Base-by-base conservation (phyloP, 108 stramenopile genomes). In the Fragilaria radians region DNA sequence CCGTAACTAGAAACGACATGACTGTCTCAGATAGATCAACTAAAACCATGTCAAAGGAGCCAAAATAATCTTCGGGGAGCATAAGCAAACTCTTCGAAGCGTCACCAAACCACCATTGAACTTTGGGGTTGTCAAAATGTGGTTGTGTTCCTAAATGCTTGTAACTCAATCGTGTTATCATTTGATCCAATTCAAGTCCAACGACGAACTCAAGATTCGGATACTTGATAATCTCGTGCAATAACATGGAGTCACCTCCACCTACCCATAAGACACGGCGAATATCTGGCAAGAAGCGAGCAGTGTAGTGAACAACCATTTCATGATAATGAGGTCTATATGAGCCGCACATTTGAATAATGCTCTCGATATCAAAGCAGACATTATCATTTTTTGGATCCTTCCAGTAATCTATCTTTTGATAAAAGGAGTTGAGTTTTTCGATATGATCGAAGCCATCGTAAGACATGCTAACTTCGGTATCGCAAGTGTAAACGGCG, bases 61-160 rank as follows among this genome's bases (percentile, higher is more conserved):
- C 85, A 57, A 81, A 87, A 65, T 86, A 89, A 21, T 87, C 85
- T 28, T 81, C 69, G 0, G 91, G 88, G 24, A 93, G 70, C 59
- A 93, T 49, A 3, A 82, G 52, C 27, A 93, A 59, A 52, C 73
- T 78, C 73, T 93, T 93, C 48, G 91, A 69, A 0, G 91, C 91
- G 62, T 93, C 91, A 17, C 91, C 91, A 55, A 80, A 93, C 91
- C 91, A 93, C 91, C 91, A 93, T 68, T 89, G 78, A 0, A 92
- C 91, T 26, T 81, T 76, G 25, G 76, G 72, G 57, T 88, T 78
- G 46, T 92, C 87, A 65, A 84, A 91, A 54, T 91, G 89, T 11
- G 89, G 79, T 57, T 83, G 85, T 2, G 85, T 78, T 19, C 69
- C 63, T 45, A 87, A 83, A 62, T 86, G 80, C 61, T 83, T 87